These are phyloP conservation scores for Rhizophagus prolifer DNA, from an alignment of 192 early-diverging fungal genomes.

Conservation along the genomic window DNA sequence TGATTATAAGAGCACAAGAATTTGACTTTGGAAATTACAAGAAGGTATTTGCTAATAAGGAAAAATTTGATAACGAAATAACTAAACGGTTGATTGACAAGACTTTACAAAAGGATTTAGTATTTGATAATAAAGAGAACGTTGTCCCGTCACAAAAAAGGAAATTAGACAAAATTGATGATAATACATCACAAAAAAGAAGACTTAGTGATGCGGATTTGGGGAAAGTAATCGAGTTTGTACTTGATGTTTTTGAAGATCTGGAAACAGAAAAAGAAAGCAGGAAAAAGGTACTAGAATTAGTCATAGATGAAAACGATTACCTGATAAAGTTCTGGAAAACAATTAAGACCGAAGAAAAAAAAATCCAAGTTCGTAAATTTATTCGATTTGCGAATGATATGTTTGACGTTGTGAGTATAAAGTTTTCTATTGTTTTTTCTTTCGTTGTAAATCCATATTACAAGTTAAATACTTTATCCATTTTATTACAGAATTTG, in stretches of 20 bases:
- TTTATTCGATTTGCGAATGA: constrained; percentile 15
- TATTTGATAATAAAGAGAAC: too few species aligned
- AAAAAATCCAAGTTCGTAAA: constrained; percentile 12
- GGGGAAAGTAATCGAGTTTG: constrained; percentile 12
- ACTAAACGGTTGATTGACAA: too few species aligned
- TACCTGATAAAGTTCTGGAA: constrained; percentile 14
- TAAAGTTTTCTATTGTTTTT: too few species aligned
- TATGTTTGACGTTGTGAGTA: constrained; percentile 18
- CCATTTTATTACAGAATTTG: too few species aligned
- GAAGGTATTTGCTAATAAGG: neutral
- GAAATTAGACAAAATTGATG: neutral
- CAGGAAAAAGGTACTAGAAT: constrained; percentile 13
- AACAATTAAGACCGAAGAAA: constrained; percentile 12
- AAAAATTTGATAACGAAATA: neutral
- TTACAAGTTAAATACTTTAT: too few species aligned
- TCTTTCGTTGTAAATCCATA: too few species aligned
- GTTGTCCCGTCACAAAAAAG: neutral
- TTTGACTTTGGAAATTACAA: constrained; percentile 10
- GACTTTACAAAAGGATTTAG: too few species aligned
- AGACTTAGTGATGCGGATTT: constrained; percentile 5
- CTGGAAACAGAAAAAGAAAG: neutral
- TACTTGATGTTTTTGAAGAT: constrained; percentile 18
- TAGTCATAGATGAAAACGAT: constrained; percentile 9
- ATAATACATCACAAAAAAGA: constrained; percentile 4
- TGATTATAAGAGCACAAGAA: constrained; percentile 21